Evolutionary conservation across 306 rosid species (phyloP), one percentile per base, ranked within the genome.

Genomic region (Cucurbita pepo): DNA sequence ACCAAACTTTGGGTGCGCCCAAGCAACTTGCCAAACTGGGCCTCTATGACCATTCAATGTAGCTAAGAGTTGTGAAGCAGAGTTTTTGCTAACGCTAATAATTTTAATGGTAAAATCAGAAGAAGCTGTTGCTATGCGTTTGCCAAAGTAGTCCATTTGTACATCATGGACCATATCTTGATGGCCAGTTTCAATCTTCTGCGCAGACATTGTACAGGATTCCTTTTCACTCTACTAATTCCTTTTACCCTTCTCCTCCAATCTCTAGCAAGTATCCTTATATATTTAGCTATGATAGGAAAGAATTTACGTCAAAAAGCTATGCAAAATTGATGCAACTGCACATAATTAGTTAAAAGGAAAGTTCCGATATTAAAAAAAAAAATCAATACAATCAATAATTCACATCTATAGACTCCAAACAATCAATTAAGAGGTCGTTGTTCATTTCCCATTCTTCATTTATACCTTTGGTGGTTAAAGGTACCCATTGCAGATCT

Each of bases 1-100:
- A 67, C 97, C 96, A 4, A 88, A 92, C 84, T 92, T 92, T 8
- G 97, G 97, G 82, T 92, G 96, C 19, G 97, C 97, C 97, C 97
- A 90, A 6, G 55, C 81, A n/a, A 88, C 96, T 81, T 88, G 85
- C 96, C 97, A 90, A 19, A 92, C 92, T 62, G 96, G 91, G 59
- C 96, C 97, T 76, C 79, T 86, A 37, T 92, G 95, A 83, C 95
- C 95, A 6, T 77, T 76, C 81, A 92, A 79, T 1, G 97, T 85
- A 6, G 96, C 96, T 22, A 93, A 85, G 82, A 82, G 91, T 84
- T 90, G 96, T 16, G 97, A 90, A 65, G 82, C 83, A 0, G 89
- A 40, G 75, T 79, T 87, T 87, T 56, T 73, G 73, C 96, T 78
- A 52, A 87, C 96, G 45, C 96, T 90, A 57, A 84, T 74, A 73